Evolutionary conservation across 352 stramenopile genomes (phyloP).

Genomic region (Phytophthora colocasiae): DNA sequence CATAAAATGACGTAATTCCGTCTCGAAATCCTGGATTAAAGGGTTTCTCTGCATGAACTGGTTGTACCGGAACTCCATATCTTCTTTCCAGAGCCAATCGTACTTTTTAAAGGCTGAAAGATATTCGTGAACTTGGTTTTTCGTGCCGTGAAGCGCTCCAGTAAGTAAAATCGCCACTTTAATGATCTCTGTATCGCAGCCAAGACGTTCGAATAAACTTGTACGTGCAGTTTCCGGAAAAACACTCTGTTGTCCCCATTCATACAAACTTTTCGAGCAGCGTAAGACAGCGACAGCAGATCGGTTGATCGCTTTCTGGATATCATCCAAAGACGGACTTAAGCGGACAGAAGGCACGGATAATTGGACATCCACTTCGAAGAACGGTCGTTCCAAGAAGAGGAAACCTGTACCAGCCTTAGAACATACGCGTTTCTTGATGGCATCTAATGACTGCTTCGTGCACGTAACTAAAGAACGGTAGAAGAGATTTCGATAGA

Average conservation of each 20-base stretch:
- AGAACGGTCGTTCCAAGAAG: constrained; percentile 87
- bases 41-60: constrained; percentile 88
- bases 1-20: constrained; percentile 85
- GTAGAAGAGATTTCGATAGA: constrained; percentile 89
- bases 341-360: constrained; percentile 82
- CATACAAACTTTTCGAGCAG: constrained; percentile 82
- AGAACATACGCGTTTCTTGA: constrained; percentile 87
- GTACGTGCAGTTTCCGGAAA: constrained; percentile 54
- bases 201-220: constrained; percentile 85
- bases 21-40: constrained; percentile 85
- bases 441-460: constrained; percentile 77
- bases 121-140: constrained; percentile 88
- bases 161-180: constrained; percentile 89
- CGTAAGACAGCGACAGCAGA: constrained; percentile 80
- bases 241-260: constrained; percentile 81
- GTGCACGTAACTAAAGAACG: constrained; percentile 80
- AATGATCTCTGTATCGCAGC: constrained; percentile 90
- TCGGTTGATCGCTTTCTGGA: constrained; percentile 87
- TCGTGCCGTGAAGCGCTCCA: constrained; percentile 82
- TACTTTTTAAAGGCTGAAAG: constrained; percentile 88
- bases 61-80: constrained; percentile 88
- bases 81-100: constrained; percentile 92
- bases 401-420: constrained; percentile 83
- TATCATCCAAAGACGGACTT: constrained; percentile 83
- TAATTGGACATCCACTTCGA: constrained; percentile 88